These are phyloP conservation scores for Fusarium sp. DNA, from an alignment of 2,329 filamentous ascomycete genomes.

Conservation along the genomic window DNA sequence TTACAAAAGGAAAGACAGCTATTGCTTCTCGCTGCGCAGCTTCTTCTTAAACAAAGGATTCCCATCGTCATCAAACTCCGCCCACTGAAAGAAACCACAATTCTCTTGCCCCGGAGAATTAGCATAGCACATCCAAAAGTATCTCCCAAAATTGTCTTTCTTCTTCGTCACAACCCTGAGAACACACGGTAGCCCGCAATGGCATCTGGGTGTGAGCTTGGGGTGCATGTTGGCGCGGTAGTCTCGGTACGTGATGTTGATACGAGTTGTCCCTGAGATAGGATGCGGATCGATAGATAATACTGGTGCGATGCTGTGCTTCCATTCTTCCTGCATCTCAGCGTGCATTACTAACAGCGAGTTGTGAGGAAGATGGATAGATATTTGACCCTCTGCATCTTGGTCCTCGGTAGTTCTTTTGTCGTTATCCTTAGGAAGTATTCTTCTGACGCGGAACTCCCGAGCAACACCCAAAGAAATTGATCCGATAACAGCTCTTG, in stretches of 20 bases:
- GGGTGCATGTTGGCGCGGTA: constrained; percentile 85
- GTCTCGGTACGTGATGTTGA: constrained; percentile 94
- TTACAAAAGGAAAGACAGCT: not conserved
- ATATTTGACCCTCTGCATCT: constrained; percentile 84
- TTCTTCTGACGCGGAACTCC: constrained; percentile 87
- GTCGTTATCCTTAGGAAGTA: constrained; percentile 70
- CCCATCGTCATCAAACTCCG: constrained; percentile 86
- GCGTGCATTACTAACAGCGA: constrained; percentile 95
- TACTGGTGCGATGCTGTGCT: constrained; percentile 84
- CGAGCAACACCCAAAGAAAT: constrained; percentile 91
- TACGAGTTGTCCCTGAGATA: constrained; percentile 79
- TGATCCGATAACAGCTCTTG: constrained; percentile 87
- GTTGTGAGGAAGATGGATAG: constrained; percentile 94
- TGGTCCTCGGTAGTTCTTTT: constrained; percentile 57
- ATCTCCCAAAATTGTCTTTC: constrained; percentile 79
- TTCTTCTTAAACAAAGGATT: constrained; percentile 63
- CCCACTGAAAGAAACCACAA: constrained; percentile 87
- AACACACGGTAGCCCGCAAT: constrained; percentile 74
- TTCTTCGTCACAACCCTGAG: constrained; percentile 84
- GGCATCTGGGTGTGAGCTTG: constrained; percentile 79
- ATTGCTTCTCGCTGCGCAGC: not conserved
- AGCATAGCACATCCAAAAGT: constrained; percentile 95
- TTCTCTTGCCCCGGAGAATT: constrained; percentile 75
- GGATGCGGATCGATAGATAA: constrained; percentile 86
- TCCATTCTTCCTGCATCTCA: constrained; percentile 98